Evolutionary conservation across 2,329 filamentous ascomycete genomes (phyloP), one percentile per base, ranked within the genome.

Genomic region (Pseudofabraea citricarpa): DNA sequence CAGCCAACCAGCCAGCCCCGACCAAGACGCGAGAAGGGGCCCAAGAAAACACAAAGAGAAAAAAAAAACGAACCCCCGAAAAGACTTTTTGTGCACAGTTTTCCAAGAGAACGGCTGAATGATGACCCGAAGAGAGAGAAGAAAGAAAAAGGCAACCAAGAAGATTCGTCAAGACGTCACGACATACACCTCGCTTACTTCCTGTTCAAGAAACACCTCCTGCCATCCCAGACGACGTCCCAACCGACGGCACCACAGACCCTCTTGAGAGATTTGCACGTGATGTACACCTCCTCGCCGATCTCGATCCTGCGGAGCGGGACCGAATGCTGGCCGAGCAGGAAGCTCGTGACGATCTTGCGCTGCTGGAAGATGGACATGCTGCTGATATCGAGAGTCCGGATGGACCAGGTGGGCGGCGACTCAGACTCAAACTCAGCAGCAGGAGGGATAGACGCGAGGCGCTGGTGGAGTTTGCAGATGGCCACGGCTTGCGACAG

Each of bases 401-500:
- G 8, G 5, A 35, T 27, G 7, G 37, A 10, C n/a, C 4, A 21
- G 39, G 2, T 43, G 20, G 7, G 36, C 44, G 27, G 40, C 26
- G 3, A 51, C 19, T 20, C 44, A 33, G 21, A 24, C 40, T 15
- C 44, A 41, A n/a, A 55, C 29, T 22, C 45, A 47, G 31, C 47
- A 50, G 5, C n/a, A 40, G 12, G 20, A 2, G 26, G 42, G 2
- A 47, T 37, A 4, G 38, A 45, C 27, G 42, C 27, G 5, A 54
- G 27, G 18, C 47, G 39, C 20, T 31, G 46, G 9, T 45, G 46
- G 15, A 55, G 24, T 22, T 50, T 50, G 36, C 51, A 52, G 3
- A 49, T 39, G 3, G 53, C 47, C 23, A 55, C 36, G 3, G 53
- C 49, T n/a, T 46, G 38, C 26, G 26, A 36, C 45, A 55, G 47